Percentiles rank a stretch among this genome's conserved stretches.
These are phyloP conservation scores for Beauveria medogensis DNA, from an alignment of 2,329 filamentous ascomycete genomes.

Conservation along the genomic window DNA sequence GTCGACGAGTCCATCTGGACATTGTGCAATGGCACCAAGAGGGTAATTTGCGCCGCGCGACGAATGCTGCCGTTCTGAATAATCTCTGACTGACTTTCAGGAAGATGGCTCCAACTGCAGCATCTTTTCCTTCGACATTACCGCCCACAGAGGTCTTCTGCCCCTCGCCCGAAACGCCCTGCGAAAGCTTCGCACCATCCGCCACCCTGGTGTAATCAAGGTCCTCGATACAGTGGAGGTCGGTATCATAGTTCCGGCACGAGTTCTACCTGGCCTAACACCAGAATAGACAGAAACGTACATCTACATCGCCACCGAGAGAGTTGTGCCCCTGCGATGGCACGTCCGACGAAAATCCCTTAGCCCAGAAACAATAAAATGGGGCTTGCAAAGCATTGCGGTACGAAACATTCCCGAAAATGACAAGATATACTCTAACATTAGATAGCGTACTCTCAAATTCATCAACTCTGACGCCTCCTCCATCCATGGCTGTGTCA, in stretches of 20 bases:
- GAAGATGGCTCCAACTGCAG: slow-evolving; percentile 92
- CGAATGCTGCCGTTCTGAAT: background rate
- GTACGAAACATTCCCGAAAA: slow-evolving; percentile 34
- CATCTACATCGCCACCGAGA: slow-evolving; percentile 93
- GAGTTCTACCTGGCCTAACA: background rate
- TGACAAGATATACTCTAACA: background rate
- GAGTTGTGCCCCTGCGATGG: slow-evolving; percentile 80
- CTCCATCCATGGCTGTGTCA: slow-evolving; percentile 82
- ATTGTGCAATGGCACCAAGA: slow-evolving; percentile 87
- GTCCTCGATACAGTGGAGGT: slow-evolving; percentile 93
- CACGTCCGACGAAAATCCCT: slow-evolving; percentile 81
- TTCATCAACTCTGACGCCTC: slow-evolving; percentile 93
- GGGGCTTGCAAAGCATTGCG: slow-evolving; percentile 82
- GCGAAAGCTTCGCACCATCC: slow-evolving; percentile 84
- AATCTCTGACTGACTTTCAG: slow-evolving; percentile 34
- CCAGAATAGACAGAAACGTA: slow-evolving; percentile 70
- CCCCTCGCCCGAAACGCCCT: slow-evolving; percentile 89
- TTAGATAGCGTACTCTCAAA: slow-evolving; percentile 71
- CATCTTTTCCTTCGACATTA: slow-evolving; percentile 92
- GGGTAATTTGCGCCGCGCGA: slow-evolving; percentile 44
- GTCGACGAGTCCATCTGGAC: slow-evolving; percentile 92
- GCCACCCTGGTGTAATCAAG: slow-evolving; percentile 91
- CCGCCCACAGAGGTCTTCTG: slow-evolving; percentile 68
- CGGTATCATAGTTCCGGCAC: background rate
- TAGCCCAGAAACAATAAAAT: slow-evolving; percentile 89